Evolutionary conservation across 768 basidiomycete species (phyloP), one percentile per base, ranked within the genome.

Genomic region (Tylopilus sp.): DNA sequence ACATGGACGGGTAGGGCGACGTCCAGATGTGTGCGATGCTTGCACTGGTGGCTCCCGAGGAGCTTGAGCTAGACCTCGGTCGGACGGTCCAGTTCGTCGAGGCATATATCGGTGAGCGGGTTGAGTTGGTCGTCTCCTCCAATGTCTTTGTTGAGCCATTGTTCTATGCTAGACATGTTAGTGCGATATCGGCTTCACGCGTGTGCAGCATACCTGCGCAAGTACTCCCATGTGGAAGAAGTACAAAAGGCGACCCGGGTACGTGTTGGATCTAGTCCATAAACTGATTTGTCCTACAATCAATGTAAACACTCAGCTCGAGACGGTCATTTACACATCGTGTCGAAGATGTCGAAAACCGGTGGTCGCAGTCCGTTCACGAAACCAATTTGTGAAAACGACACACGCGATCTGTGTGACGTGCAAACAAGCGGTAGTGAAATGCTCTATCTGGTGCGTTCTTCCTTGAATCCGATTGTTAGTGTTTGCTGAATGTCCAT

Each of bases 1-100:
- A 13, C 35, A 17, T 20, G 38, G 28, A 52, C 20, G n/a, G 15
- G 22, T 51, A 91, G 85, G 90, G 90, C 13, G 85, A 92, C 59
- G 72, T 90, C 1, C 90, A 91, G 60, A 87, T 83, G 75, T 91
- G 88, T 66, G 81, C 87, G 1, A 80, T 88, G 75, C 62, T 92
- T 15, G 74, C 80, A 3, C 60, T 88, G 1, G 69, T 91, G 18
- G 86, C 83, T 7, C 72, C 77, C 0, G 59, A 73, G 40, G 86
- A 90, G 60, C 69, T 93, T 39, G 57, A 61, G 33, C 64, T 88
- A n/a, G 65, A 71, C 1, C 63, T 66, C 20, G 62, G 60, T 41
- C 72, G 83, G 40, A 70, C 71, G 22, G 60, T 72, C 18, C 74
- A 76, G 22, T 85, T 91, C 51, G 62, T 89, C 17, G 84, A 88